Conservation (phyloP, 2,329 filamentous ascomycete genomes). For the Pseudogymnoascus verrucosus region DNA sequence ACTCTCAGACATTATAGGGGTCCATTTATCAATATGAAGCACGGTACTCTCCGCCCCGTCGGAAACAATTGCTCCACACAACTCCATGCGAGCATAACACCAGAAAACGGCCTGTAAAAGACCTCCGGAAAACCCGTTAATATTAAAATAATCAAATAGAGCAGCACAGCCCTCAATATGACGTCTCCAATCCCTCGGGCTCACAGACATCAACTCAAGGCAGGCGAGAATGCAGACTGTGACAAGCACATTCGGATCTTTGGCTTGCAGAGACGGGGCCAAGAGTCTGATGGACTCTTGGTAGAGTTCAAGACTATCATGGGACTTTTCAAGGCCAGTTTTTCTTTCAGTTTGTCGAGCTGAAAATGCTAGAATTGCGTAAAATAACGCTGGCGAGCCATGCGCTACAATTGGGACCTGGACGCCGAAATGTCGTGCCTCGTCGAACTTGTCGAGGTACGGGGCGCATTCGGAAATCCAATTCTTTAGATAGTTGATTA, state of each 20-base stretch:
- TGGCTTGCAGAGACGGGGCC: conserved; percentile 34
- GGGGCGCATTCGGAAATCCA: conserved; percentile 46
- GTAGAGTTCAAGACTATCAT: conserved; percentile 44
- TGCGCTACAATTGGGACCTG: conserved; percentile 42
- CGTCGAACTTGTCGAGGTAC: conserved; percentile 47
- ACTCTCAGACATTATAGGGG: conserved; percentile 26
- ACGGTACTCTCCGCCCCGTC: conserved; percentile 40
- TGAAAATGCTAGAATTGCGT: conserved; percentile 45
- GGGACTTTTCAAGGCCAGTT: conserved; percentile 32
- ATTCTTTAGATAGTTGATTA: conserved; percentile 34
- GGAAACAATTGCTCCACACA: conserved; percentile 47
- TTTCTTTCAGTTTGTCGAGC: conserved; percentile 43
- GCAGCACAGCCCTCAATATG: conserved; percentile 50
- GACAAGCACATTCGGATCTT: conserved; percentile 38
- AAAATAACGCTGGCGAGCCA: conserved; percentile 36
- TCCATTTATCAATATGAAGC: conserved; percentile 42
- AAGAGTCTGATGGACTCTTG: conserved; percentile 42
- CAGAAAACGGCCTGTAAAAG: conserved; percentile 46
- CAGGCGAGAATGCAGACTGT: conserved; percentile 40
- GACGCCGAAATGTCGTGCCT: conserved; percentile 42
- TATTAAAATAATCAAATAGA: conserved; percentile 41
- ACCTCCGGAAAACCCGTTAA: conserved; percentile 41
- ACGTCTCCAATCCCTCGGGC: conserved; percentile 43
- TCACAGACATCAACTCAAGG: conserved; percentile 41
- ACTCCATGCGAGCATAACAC: conserved; percentile 50